Percentiles rank a stretch among this genome's conserved stretches.
These are phyloP conservation scores for Suhomyces wounanorum DNA, from an alignment of 1,139 yeast genomes.

Conservation along the genomic window DNA sequence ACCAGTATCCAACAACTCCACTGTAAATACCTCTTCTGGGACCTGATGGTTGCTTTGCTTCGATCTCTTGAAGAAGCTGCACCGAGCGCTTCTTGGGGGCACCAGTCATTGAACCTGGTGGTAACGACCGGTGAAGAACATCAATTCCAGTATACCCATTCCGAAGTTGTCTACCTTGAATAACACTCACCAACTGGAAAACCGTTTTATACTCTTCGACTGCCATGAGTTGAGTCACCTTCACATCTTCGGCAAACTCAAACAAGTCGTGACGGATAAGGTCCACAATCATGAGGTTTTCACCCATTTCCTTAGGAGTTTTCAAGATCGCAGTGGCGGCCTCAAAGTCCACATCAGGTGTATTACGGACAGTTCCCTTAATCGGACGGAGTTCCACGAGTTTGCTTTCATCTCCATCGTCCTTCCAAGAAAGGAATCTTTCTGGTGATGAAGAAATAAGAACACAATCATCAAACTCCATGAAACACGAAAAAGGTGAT, in stretches of 20 bases:
- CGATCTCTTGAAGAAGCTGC: constrained; percentile 67
- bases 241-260: constrained; percentile 65
- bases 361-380: constrained; percentile 88
- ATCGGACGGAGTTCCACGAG: constrained; percentile 86
- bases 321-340: constrained; percentile 66
- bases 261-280: constrained; percentile 89
- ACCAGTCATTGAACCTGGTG: constrained; percentile 99
- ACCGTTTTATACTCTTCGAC: constrained; percentile 94
- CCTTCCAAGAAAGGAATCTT: constrained; percentile 81
- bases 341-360: constrained; percentile 49
- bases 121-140: constrained; percentile 73
- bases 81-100: constrained; percentile 96
- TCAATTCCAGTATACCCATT: constrained; percentile 69
- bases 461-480: constrained; percentile 70
- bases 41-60: constrained; percentile 40
- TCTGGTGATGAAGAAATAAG: constrained; percentile 93
- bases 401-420: constrained; percentile 29
- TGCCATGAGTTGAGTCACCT: constrained; percentile 78
- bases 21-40: constrained; percentile 83
- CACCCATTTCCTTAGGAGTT: constrained; percentile 94
- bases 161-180: constrained; percentile 58
- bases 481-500: constrained; percentile 86
- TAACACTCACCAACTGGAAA: constrained; percentile 88
- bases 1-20: constrained; percentile 96
- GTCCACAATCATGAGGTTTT: constrained; percentile 96